Evolutionary conservation across 225 moss, liverwort and hornwort genomes (phyloP).

Genomic region (Anthoceros angustus): DNA sequence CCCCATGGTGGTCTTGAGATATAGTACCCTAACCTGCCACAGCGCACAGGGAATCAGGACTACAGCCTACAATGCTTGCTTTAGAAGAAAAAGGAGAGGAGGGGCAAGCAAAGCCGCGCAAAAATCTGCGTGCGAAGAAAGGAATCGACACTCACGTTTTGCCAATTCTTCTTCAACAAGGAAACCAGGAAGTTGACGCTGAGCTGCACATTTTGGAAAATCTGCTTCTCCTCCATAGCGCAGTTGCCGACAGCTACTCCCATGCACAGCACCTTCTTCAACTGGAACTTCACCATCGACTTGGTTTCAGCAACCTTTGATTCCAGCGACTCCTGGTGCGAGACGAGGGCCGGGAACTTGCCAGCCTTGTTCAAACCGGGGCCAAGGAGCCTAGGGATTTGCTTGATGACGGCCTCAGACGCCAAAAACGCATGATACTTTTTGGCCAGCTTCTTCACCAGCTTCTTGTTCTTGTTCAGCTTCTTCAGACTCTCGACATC

Average conservation of each 20-base stretch:
- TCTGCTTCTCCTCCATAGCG: conserved; percentile 73
- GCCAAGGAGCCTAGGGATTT: conserved; percentile 29
- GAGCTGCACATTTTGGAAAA: conserved; percentile 80
- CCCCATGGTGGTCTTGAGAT: conserved; percentile 23
- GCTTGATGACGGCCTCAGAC: conserved; percentile 40
- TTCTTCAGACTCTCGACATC: conserved; percentile 45
- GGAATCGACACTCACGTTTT: conserved; percentile 22
- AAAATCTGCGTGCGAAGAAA: too few species aligned
- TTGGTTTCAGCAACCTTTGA: conserved; percentile 63
- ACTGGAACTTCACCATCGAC: conserved; percentile 91
- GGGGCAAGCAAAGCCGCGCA: neutral
- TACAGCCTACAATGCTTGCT: neutral
- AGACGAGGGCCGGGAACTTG: conserved; percentile 47
- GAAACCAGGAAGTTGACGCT: conserved; percentile 79
- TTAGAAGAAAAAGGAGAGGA: neutral
- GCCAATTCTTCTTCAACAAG: conserved; percentile 78
- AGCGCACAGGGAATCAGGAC: neutral
- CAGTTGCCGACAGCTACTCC: conserved; percentile 61
- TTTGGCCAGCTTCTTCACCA: conserved; percentile 45
- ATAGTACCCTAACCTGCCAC: conserved; percentile 19
- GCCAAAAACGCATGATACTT: conserved; percentile 42
- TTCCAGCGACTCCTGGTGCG: conserved; percentile 73
- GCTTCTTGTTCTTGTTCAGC: conserved; percentile 48
- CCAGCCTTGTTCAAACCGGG: conserved; percentile 41
- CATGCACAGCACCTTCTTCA: conserved; percentile 93